Base-by-base conservation (phyloP, 1,284 basidiomycete genomes). In the Mycosarcoma maydis region DNA sequence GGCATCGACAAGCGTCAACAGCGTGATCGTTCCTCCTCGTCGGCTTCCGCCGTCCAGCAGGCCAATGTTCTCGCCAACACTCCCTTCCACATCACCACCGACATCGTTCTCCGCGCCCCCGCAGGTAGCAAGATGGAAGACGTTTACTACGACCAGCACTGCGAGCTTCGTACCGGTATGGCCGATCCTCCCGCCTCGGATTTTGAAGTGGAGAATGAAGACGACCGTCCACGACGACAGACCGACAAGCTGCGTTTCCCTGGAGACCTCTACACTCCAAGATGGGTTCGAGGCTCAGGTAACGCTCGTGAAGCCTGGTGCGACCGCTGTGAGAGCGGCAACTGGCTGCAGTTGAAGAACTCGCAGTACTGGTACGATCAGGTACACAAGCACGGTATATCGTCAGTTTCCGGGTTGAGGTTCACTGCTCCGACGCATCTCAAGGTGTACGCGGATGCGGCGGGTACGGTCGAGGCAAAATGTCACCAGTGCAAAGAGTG, bases 281-380 rank as follows among this genome's bases (percentile, higher is more conserved):
- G 56, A 16, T 76, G 72, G 72, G 72, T 76, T 16, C 64, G 74
- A 16, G 68, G 72, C 26, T 56, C 60, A 6, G 72, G 74, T 38
- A 69, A 71, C 22, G 54, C 67, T 3, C 52, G 74, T 16, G 74
- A 76, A 45, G 74, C 67, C 23, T 76, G 68, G 68, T 76, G 74
- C 53, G 71, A 67, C 34, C 65, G 67, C 2, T 76, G 74, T 44
- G 69, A 73, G 41, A 50, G 56, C 42, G 74, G 74, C 47, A 68
- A 65, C 43, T 76, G 74, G 74, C 37, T 76, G 23, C 68, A 75
- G 49, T 42, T 76, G 19, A 76, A 76, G 48, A 73, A 69, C 38
- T 70, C 61, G 43, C 72, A 74, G 56, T 74, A 74, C 50, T 73
- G 74, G 74, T 76, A 74, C 45, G 73, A 76, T 46, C 61, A 73